These are phyloP conservation scores for Blepharisma stoltei DNA, from an alignment of 73 alveolate species.

Conservation along the genomic window DNA sequence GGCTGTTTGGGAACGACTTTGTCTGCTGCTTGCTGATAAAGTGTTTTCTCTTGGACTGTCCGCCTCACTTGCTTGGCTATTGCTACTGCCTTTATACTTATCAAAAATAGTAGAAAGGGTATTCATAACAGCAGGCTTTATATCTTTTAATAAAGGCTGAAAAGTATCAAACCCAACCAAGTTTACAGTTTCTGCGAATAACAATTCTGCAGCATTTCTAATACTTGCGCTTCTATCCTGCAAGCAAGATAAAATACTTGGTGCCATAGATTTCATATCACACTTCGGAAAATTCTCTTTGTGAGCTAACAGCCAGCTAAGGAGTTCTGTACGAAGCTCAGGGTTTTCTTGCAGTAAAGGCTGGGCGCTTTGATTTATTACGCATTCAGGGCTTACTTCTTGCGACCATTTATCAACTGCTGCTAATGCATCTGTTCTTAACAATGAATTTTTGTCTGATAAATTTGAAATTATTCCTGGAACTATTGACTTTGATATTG, in stretches of 20 bases:
- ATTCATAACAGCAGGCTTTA: constrained; percentile 72
- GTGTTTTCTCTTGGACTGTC: background rate
- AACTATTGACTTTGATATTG: constrained; percentile 63
- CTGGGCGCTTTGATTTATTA: constrained; percentile 46
- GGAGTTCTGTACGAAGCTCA: constrained; percentile 69
- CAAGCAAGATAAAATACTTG: constrained; percentile 63
- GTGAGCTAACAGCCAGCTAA: constrained; percentile 62
- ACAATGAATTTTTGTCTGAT: constrained; percentile 73
- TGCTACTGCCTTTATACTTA: background rate
- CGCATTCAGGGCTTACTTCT: constrained; percentile 66
- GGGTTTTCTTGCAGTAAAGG: constrained; percentile 68
- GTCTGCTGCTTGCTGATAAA: background rate
- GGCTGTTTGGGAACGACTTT: background rate
- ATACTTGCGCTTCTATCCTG: constrained; percentile 74
- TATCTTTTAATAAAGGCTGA: constrained; percentile 43
- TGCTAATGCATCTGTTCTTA: constrained; percentile 68
- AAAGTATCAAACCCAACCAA: constrained; percentile 38
- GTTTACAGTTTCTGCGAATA: constrained; percentile 56
- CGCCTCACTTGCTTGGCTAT: background rate
- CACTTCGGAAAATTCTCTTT: constrained; percentile 58
- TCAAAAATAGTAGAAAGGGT: constrained; percentile 3
- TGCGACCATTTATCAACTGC: constrained; percentile 72
- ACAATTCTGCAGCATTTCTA: constrained; percentile 70
- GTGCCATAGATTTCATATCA: constrained; percentile 47
- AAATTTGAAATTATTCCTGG: constrained; percentile 62